Evolutionary conservation across 2,329 filamentous ascomycete species (phyloP), one percentile per base, ranked within the genome.

Genomic region (Aspergillus costaricaensis): DNA sequence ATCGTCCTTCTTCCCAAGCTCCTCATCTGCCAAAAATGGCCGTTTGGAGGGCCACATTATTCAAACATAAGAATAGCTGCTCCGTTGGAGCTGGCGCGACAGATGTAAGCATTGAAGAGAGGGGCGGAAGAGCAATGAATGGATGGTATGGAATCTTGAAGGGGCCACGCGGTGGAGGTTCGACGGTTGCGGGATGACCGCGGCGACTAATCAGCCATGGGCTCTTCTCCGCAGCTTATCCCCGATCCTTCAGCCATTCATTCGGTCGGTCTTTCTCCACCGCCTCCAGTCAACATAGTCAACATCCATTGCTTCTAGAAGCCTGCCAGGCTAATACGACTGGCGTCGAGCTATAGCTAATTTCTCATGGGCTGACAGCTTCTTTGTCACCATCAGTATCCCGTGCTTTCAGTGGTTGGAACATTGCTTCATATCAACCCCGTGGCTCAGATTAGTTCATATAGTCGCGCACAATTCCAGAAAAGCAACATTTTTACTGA

Each of bases 1-100:
- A 72, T 88, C 86, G 73, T 88, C 83, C 70, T 85, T 85, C 76
- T 88, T 88, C 59, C 85, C 86, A 61, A 87, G 79, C 79, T 88
- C 85, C 75, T 86, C 85, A 70, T 88, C 86, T 60, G 77, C 80
- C 23, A 78, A 72, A 63, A 83, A 79, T 19, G 80, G 72, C 67
- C 74, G 74, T 67, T 72, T 79, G 74, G 75, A 64, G 52, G 72
- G 66, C 55, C 72, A 65, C 79, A 81, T 81, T 44, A 49, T 71
- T 62, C 63, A 48, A 36, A 41, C 60, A 64, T 63, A 57, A 63
- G 58, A 62, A 44, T 25, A 30, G 44, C n/a, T 57, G 68, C 70
- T 62, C 69, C 61, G 30, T 57, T 39, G 66, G 67, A 72, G 69
- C 70, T 62, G 36, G 32, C 21, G 36, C 21, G 41, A 25, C 39